Base-by-base conservation (phyloP, 805 yeast genomes). In the Candida namnaoensis region DNA sequence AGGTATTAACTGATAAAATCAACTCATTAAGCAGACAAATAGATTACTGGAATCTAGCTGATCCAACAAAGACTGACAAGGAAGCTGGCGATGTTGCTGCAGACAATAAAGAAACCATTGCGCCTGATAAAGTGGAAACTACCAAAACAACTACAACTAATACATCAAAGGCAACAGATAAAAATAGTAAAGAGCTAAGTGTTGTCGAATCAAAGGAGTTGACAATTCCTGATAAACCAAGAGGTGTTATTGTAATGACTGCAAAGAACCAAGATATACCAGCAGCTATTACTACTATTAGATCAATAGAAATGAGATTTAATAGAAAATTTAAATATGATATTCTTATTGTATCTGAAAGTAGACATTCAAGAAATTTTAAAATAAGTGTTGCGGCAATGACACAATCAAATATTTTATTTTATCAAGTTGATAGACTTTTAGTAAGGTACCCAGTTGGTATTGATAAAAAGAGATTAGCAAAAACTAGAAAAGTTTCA, bases 301-400 rank as follows among this genome's bases (percentile, higher is more conserved):
- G 77, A 47, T 69, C 73, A 39, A 72, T 80, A 34, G 86, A 84
- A 52, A 80, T 73, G 49, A 62, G 90, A 28, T 84, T 82, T 66
- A 84, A 84, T 58, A 38, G 56, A 39, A 58, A 66, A 33, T 79
- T 59, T 53, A 69, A 76, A 49, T 83, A 85, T 53, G 91, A 84
- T 57, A 85, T 87, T 84, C 77, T 83, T 2, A 80, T 86, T 48
- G 58, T 86, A 38, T 82, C 83, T 53, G 88, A 86, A 53, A 68
- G 64, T 39, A 73, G 71, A 4, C 84, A 82, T 53, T 57, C 70
- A 23, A 66, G 62, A 1, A 72, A 69, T 43, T 86, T 85, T 58
- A 69, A 59, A 38, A 50, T 53, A 11, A 56, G 62, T 30, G 67
- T 80, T 1, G 46, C 65, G 6, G 64, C 68, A 11, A 52, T 69